Evolutionary conservation across 1,284 basidiomycete genomes (phyloP).

Genomic region (Ceratobasidium sp.): DNA sequence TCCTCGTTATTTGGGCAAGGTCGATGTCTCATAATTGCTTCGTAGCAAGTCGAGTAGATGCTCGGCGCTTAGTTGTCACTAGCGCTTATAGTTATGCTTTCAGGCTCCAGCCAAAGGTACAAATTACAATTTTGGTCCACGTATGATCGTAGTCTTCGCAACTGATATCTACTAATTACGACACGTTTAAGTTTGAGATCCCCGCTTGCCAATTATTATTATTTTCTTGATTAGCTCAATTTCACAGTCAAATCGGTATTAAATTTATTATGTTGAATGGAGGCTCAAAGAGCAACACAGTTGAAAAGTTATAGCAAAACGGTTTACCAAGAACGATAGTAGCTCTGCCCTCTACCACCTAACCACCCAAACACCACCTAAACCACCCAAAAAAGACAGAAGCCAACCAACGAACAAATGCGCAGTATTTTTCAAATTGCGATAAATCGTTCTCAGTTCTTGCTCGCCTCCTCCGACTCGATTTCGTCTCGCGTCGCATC

Average conservation of each 20-base stretch:
- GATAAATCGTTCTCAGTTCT: neutral
- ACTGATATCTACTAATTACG: too few species aligned
- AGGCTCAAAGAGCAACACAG: neutral
- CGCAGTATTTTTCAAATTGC: neutral
- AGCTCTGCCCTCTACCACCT: neutral
- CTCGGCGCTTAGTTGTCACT: too few species aligned
- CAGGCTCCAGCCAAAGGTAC: too few species aligned
- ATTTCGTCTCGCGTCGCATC: slow-evolving; percentile 79
- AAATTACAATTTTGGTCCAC: too few species aligned
- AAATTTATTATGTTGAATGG: neutral
- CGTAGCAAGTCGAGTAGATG: too few species aligned
- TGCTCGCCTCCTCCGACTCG: slow-evolving; percentile 68
- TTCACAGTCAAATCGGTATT: neutral
- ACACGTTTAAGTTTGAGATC: too few species aligned
- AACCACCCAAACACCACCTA: neutral
- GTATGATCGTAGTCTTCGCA: too few species aligned
- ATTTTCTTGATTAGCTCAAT: neutral
- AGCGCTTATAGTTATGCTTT: too few species aligned
- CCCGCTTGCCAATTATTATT: too few species aligned
- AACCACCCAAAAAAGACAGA: neutral
- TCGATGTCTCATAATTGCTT: too few species aligned
- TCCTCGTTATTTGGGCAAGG: too few species aligned
- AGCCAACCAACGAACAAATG: neutral
- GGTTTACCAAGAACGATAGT: neutral
- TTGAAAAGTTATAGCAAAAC: neutral